Base-by-base conservation (phyloP, 345 rosid genomes). In the Aurinia saxatilis region DNA sequence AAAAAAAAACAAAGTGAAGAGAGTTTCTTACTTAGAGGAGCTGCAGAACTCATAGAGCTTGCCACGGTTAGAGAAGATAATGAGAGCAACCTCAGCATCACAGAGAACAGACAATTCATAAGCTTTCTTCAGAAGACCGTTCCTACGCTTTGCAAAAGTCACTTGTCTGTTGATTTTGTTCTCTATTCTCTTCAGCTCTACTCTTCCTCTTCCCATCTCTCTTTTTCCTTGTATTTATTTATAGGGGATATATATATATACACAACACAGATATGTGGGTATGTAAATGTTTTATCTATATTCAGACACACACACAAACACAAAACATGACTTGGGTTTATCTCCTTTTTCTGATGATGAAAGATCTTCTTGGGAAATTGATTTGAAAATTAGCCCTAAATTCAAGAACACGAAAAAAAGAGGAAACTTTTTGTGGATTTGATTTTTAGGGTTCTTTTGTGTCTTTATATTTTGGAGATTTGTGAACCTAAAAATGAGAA, bases 111-210 rank as follows among this genome's bases (percentile, higher is more conserved):
- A 91, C 35, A 92, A 73, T 73, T 92, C 98, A 45, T 92, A 89
- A 62, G 98, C 96, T 81, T 92, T 92, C 89, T 92, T 92, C 81
- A 92, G 67, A 78, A 92, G 51, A 36, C 96, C 98, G 71, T 89
- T 89, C 66, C 98, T 86, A 55, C 98, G 86, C 80, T 92, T 92
- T 3, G 98, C 89, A 75, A 92, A 92, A 1, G 98, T 92, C 51
- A 92, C 98, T 77, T 92, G 98, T 78, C 98, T 86, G 89, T 91
- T 91, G 79, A 91, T 91, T 81, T 91, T 88, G 87, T 92, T 92
- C 85, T 92, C 98, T 74, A 92, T 92, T 85, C 98, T 84, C 88
- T 89, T 92, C 88, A 92, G 70, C 79, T 92, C 98, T 53, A 92
- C 98, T 82, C 93, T 86, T 47, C 97, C 97, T 46, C 98, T 92